Percentiles rank a stretch among this genome's conserved stretches.
Conservation (phyloP, 73 alveolate genomes). For the Paramecium sonneborni region DNA sequence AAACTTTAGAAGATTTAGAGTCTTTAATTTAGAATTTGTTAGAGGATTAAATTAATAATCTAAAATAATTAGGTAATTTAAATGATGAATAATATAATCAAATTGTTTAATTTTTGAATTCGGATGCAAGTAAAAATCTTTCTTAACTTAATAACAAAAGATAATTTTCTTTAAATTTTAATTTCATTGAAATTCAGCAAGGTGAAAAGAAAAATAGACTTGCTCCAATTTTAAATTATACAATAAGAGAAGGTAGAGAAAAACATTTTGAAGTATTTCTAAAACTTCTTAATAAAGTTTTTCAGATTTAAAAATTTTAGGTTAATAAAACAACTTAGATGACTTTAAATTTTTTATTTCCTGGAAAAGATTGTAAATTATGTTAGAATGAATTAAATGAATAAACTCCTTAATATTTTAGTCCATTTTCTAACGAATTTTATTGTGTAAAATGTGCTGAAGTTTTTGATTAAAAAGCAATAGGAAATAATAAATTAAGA, state of each 20-base stretch:
- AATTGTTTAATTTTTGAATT: background rate
- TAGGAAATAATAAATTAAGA: background rate
- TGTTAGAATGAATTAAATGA: background rate
- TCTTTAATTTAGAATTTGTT: background rate
- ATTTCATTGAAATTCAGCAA: background rate
- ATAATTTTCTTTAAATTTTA: background rate
- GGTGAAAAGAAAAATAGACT: background rate
- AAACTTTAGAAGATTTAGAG: background rate
- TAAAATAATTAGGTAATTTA: background rate
- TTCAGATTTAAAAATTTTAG: background rate
- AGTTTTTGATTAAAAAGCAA: background rate
- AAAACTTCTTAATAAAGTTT: background rate
- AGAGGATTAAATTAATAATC: background rate
- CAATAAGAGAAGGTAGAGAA: background rate
- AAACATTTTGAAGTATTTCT: background rate
- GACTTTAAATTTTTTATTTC: background rate
- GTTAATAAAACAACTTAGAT: background rate
- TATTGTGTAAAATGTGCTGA: slow-evolving; percentile 16
- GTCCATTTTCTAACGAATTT: background rate
- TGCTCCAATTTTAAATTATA: background rate
- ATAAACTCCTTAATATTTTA: background rate
- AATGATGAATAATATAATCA: background rate
- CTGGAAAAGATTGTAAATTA: background rate
- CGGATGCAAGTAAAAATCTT: background rate
- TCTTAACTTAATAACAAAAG: background rate